phyloP scores from a whole-genome alignment of 495 filamentous ascomycete genomes.

The Extremus antarcticus region DNA sequence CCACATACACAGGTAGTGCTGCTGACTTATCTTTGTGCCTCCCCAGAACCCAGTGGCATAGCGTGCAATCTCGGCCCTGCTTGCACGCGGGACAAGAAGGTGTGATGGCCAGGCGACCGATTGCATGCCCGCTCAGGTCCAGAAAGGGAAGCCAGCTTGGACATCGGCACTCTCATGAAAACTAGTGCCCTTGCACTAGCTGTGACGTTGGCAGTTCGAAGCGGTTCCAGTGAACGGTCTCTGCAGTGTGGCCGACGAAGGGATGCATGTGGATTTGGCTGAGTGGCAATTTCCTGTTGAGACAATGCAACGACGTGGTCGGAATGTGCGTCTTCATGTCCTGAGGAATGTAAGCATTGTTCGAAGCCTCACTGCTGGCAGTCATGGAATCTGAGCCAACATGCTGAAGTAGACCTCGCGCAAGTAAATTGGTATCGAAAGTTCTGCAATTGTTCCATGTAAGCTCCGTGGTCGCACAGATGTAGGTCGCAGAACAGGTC shows the following conservation, averaged over 20 bases:
- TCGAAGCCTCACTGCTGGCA: neutral
- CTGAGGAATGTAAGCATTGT: neutral
- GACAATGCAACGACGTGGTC: slow-evolving; percentile 3
- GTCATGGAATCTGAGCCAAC: no score
- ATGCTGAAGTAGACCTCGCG: no score
- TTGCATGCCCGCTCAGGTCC: slow-evolving; percentile 7
- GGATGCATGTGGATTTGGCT: slow-evolving; percentile 13
- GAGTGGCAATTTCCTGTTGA: slow-evolving; percentile 12
- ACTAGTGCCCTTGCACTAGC: slow-evolving; percentile 6
- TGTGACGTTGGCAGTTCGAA: slow-evolving; percentile 14
- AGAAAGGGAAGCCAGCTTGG: slow-evolving; percentile 1
- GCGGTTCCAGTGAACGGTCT: slow-evolving; percentile 5
- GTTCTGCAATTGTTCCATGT: neutral
- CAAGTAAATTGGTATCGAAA: no score
- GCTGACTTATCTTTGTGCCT: slow-evolving; percentile 15
- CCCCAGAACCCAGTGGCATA: slow-evolving; percentile 1
- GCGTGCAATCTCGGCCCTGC: slow-evolving; percentile 19
- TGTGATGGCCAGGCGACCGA: slow-evolving; percentile 12
- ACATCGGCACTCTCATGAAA: slow-evolving; percentile 6
- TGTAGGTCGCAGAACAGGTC: neutral
- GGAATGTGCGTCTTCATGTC: slow-evolving; percentile 1
- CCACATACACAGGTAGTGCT: neutral
- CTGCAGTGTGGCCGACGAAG: neutral
- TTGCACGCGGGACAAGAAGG: slow-evolving; percentile 9
- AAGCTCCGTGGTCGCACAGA: neutral